These are phyloP conservation scores for Usnea hakonensis DNA, from an alignment of 495 filamentous ascomycete genomes.

Conservation along the genomic window DNA sequence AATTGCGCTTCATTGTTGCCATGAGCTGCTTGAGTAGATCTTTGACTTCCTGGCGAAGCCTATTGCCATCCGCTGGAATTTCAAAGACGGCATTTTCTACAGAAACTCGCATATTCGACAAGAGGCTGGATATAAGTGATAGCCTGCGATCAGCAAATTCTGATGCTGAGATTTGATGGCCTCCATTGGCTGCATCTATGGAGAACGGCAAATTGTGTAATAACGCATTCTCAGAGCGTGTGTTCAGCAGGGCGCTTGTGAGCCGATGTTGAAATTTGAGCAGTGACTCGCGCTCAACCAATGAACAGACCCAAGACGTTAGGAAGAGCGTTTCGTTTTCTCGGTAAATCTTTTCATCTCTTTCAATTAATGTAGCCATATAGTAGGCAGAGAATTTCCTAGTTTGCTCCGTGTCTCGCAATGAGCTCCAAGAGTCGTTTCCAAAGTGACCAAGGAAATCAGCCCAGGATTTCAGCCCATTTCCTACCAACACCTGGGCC, in stretches of 20 bases:
- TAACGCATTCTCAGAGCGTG: slow-evolving; percentile 39
- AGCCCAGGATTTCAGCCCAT: slow-evolving; percentile 44
- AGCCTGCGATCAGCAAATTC: slow-evolving; percentile 53
- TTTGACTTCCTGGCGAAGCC: slow-evolving; percentile 45
- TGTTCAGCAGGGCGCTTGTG: slow-evolving; percentile 49
- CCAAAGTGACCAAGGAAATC: slow-evolving; percentile 51
- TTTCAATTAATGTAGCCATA: slow-evolving; percentile 48
- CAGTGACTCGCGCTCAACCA: slow-evolving; percentile 58
- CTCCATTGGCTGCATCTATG: slow-evolving; percentile 30
- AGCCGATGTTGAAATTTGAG: slow-evolving; percentile 62
- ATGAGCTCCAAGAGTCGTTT: slow-evolving; percentile 51
- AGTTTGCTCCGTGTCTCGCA: slow-evolving; percentile 56
- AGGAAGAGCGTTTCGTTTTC: slow-evolving; percentile 46
- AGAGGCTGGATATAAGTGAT: slow-evolving; percentile 51
- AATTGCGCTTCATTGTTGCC: slow-evolving; percentile 61
- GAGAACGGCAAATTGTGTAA: slow-evolving; percentile 57
- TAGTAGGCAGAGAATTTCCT: slow-evolving; percentile 57
- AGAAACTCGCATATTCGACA: slow-evolving; percentile 58
- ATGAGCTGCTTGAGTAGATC: slow-evolving; percentile 51
- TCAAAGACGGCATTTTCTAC: slow-evolving; percentile 35
- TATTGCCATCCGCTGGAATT: slow-evolving; percentile 25
- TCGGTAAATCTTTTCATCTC: slow-evolving; percentile 34
- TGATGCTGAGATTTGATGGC: slow-evolving; percentile 43
- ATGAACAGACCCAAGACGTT: slow-evolving; percentile 50
- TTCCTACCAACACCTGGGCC: slow-evolving; percentile 43